Evolutionary conservation across 257 asterid species (phyloP), one percentile per base, ranked within the genome.

Genomic region (Capsicum baccatum): DNA sequence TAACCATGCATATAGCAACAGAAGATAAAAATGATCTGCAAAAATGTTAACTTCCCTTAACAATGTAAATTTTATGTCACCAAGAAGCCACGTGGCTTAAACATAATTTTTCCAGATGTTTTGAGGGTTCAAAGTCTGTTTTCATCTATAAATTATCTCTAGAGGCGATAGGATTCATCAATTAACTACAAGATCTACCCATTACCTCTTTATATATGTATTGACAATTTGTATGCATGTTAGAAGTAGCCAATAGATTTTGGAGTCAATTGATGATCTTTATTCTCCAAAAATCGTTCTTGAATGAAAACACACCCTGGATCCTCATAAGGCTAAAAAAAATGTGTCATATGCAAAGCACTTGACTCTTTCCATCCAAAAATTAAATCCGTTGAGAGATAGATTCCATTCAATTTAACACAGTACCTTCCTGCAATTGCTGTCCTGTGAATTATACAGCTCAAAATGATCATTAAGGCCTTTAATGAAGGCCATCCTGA

Each of bases 161-260:
- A 52, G 47, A 8, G 64, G 48, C 12, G 9, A 26, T 54, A 54
- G 14, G 63, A 76, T 21, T 8, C 48, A 8, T 3, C n/a, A 52
- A 52, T 52, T 54, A 52, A 26, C 64, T 76, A 15, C 12, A 33
- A 26, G 54, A 26, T 54, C 64, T 76, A 13, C 9, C 63, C 21
- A 8, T 74, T 76, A 76, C 81, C 63, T 76, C 81, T 50, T 74
- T 21, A 74, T 73, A 73, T 8, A 6, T 73, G 9, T 14, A 74
- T 70, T 26, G 47, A 33, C 14, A 21, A 52, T 74, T 12, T 74
- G 21, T 13, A 21, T 50, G 60, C 44, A 74, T 74, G 21, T 21
- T 21, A 74, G 47, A 50, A 56, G 81, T 74, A 74, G 50, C 47
- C 62, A 52, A 76, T 21, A 13, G 81, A 26, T 21, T 76, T 21